Conservation (phyloP, 192 early-diverging fungal species). For the Jimgerdemannia flammicorona region DNA sequence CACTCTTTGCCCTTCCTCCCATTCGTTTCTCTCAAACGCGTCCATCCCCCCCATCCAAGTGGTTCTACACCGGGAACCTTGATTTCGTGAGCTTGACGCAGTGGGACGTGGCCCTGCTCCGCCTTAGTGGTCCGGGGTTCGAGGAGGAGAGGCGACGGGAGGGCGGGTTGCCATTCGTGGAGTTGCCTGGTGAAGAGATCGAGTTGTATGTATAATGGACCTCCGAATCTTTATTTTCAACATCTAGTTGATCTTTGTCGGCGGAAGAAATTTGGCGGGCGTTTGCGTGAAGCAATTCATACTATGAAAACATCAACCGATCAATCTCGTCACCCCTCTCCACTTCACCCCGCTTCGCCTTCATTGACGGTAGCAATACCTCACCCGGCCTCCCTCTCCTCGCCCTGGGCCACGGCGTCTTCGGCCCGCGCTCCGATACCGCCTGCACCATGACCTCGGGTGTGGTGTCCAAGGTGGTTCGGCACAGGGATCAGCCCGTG, state of each 20-base stretch:
- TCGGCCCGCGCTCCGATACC: conserved; percentile 5
- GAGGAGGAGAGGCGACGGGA: neutral
- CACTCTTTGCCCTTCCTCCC: neutral
- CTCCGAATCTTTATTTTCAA: neutral
- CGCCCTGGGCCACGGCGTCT: conserved; percentile 35
- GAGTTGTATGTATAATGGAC: neutral
- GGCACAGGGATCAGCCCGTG: conserved; percentile 18
- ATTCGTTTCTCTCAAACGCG: neutral
- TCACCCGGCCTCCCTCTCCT: conserved; percentile 28
- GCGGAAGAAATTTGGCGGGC: neutral
- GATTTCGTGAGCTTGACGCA: conserved; percentile 31
- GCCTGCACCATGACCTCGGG: conserved; percentile 27
- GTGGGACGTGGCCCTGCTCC: conserved; percentile 36
- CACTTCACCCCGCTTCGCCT: neutral
- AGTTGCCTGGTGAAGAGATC: neutral
- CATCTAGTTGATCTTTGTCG: no score
- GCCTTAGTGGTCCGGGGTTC: conserved; percentile 22
- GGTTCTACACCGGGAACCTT: conserved; percentile 29
- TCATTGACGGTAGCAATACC: conserved; percentile 6
- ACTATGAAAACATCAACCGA: neutral
- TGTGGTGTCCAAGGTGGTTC: conserved; percentile 25
- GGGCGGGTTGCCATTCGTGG: neutral
- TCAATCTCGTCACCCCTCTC: neutral
- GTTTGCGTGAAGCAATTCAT: neutral
- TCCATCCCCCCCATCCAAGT: conserved; percentile 11